Evolutionary conservation across 1,284 basidiomycete genomes (phyloP), one percentile per base, ranked within the genome.

Genomic region (Pseudozyma pruni): DNA sequence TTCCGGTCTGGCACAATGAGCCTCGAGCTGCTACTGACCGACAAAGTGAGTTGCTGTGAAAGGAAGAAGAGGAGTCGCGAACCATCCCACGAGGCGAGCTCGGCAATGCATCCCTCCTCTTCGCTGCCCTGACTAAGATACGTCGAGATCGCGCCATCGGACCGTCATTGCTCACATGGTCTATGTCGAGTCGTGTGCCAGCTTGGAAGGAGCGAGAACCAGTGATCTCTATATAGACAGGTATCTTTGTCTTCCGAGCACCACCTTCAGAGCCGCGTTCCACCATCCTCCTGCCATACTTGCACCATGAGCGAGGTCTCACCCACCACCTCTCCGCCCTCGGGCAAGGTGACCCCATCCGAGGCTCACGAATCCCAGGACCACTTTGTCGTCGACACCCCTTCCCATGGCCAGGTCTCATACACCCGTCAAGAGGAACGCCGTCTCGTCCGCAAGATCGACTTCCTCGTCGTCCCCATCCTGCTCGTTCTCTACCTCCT

Each of bases 351-450:
- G 14, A 43, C 53, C 19, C 11, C 50, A 17, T 56, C 53, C 1
- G 48, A 62, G n/a, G 39, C 48, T 1, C 53, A 62, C 35, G 60
- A 62, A 52, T 29, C 43, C 1, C 38, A 40, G 2, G n/a, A 38
- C 31, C 29, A 39, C 41, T 19, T 50, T 19, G 50, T 38, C 38
- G 42, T 57, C 33, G 33, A 52, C 19, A 63, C 54, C 10, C 31
- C 54, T 7, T 49, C 54, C 16, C 49, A 58, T 17, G 61, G 54
- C 3, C 35, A 45, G 14, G 51, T 64, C 8, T 31, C 37, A n/a
- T 76, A 73, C 54, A 76, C 75, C 3, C 63, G 49, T 11, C 55
- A 49, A n/a, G 73, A 77, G 46, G 76, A 78, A 31, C 52, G 57
- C 22, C 42, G 44, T 17, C 31, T 78, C 3, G 54, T 78, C 13